These are phyloP conservation scores for Linnemannia hyalina DNA, from an alignment of 192 early-diverging fungal genomes.

Conservation along the genomic window DNA sequence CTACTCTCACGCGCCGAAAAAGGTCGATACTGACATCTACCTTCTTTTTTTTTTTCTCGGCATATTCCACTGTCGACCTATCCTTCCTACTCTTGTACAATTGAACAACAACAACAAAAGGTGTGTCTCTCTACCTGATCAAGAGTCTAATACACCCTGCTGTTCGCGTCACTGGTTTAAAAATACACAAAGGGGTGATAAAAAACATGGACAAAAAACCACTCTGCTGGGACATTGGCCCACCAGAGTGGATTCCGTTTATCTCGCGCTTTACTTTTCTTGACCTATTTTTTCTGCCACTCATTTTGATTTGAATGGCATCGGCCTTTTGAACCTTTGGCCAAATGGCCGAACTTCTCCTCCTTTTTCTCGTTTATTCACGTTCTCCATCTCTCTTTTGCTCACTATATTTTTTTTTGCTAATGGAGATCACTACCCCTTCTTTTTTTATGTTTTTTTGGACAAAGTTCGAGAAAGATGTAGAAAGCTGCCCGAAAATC, in stretches of 20 bases:
- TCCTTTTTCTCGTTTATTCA: not conserved
- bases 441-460: not conserved
- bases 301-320: too few relatives aligned
- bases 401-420: not conserved
- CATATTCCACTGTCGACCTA: not conserved
- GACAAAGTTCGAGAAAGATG: not conserved
- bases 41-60: conserved; percentile 6
- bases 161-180: too few relatives aligned
- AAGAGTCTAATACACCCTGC: too few relatives aligned
- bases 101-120: too few relatives aligned
- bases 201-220: not conserved
- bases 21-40: not conserved
- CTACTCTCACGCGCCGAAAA: too few relatives aligned
- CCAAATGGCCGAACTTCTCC: too few relatives aligned
- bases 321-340: too few relatives aligned
- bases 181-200: too few relatives aligned
- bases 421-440: not conserved
- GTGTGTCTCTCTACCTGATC: too few relatives aligned
- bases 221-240: not conserved
- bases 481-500: not conserved
- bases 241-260: not conserved
- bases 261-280: not conserved
- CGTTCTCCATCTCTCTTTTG: not conserved
- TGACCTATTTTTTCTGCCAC: not conserved
- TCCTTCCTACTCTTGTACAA: too few relatives aligned